Evolutionary conservation across 1,284 basidiomycete species (phyloP).

Genomic region (Puccinia coronata): DNA sequence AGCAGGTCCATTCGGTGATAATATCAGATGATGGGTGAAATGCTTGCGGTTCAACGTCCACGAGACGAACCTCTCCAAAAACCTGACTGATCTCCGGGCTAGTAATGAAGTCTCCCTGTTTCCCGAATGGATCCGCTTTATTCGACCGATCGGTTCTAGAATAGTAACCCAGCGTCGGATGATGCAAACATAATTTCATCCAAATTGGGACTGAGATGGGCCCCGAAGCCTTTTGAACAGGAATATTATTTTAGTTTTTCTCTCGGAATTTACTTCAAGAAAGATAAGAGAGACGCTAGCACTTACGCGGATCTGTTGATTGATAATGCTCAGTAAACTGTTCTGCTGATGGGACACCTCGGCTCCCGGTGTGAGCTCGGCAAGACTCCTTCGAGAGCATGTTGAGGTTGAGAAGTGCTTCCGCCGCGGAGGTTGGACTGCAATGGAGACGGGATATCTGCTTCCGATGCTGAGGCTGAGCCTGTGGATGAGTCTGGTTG

Average conservation of each 20-base stretch:
- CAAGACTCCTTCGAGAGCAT: neutral
- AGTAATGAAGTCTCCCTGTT: conserved; percentile 89
- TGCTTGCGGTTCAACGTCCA: too few species aligned
- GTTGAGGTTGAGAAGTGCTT: neutral
- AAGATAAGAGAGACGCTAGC: neutral
- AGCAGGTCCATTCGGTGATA: neutral
- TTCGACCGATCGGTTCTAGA: conserved; percentile 59
- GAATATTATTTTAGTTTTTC: neutral
- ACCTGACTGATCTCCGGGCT: conserved; percentile 95
- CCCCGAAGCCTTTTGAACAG: conserved; percentile 69
- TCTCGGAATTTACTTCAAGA: neutral
- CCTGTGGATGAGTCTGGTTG: neutral
- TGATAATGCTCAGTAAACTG: conserved; percentile 15
- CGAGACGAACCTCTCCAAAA: conserved; percentile 83
- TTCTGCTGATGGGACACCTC: neutral
- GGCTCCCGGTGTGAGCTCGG: neutral
- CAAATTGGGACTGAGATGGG: conserved; percentile 81
- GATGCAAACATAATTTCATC: conserved; percentile 82
- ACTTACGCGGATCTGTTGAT: conserved; percentile 38
- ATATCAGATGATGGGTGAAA: neutral
- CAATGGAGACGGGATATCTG: neutral
- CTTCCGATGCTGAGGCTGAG: neutral
- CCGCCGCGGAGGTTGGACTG: neutral
- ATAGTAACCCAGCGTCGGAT: conserved; percentile 87
- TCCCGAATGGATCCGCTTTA: conserved; percentile 66